These are phyloP conservation scores for Discostella stelligera DNA, from an alignment of 352 stramenopile genomes.

Conservation along the genomic window DNA sequence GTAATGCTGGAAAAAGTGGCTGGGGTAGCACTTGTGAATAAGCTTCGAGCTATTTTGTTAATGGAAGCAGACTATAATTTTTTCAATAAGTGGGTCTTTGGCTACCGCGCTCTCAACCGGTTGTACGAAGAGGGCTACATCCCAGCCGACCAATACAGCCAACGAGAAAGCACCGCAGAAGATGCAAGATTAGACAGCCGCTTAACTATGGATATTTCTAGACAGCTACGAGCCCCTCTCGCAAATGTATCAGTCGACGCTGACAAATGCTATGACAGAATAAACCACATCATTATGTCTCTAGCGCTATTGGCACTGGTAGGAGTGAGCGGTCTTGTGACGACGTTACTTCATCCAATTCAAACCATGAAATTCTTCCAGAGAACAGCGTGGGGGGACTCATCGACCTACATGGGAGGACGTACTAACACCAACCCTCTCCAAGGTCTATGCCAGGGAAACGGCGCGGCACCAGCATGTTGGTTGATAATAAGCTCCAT, in stretches of 20 bases:
- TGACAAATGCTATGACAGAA: conserved; percentile 29
- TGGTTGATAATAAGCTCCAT: background rate
- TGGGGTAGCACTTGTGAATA: conserved; percentile 9
- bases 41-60: conserved; percentile 13
- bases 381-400: background rate
- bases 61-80: conserved; percentile 22
- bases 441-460: conserved; percentile 26
- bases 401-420: conserved; percentile 13
- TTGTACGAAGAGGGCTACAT: background rate
- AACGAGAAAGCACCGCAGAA: conserved; percentile 7
- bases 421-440: background rate
- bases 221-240: conserved; percentile 8
- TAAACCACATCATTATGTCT: conserved; percentile 30
- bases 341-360: conserved; percentile 16
- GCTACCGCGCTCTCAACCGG: background rate
- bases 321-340: background rate
- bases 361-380: background rate
- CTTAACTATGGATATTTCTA: conserved; percentile 1
- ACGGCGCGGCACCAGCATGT: background rate
- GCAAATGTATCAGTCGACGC: conserved; percentile 23
- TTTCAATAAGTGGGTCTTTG: background rate
- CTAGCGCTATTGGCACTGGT: conserved; percentile 8
- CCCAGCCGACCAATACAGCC: no score
- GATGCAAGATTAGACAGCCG: conserved; percentile 4
- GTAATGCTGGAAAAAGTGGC: conserved; percentile 24